Percentiles rank a stretch among this genome's conserved stretches.
Evolutionary conservation across 2,329 filamentous ascomycete genomes (phyloP).

Genomic region (Penicillium sp.): DNA sequence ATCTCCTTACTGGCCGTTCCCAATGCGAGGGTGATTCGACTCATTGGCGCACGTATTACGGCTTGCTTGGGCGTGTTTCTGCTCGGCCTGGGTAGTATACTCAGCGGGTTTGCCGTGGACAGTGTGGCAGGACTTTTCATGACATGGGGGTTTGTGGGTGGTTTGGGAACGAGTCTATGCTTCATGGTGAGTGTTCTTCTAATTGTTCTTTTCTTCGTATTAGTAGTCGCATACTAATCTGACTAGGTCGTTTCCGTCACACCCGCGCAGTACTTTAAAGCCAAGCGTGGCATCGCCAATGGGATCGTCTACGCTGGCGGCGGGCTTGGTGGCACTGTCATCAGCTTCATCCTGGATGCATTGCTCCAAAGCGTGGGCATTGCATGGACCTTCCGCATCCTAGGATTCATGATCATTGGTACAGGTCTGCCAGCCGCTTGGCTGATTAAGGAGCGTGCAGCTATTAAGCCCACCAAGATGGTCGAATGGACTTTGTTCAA

Average conservation of each 20-base stretch:
- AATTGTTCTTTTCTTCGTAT: not conserved
- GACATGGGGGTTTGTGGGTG: slow-evolving; percentile 53
- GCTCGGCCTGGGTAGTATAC: slow-evolving; percentile 55
- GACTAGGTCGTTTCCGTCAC: slow-evolving; percentile 51
- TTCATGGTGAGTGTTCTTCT: slow-evolving; percentile 42
- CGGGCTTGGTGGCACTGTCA: slow-evolving; percentile 62
- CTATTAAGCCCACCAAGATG: slow-evolving; percentile 24
- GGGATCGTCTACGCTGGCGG: slow-evolving; percentile 49
- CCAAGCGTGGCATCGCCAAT: slow-evolving; percentile 60
- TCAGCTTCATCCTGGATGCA: slow-evolving; percentile 55
- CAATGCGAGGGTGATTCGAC: slow-evolving; percentile 56
- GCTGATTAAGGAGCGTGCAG: slow-evolving; percentile 46
- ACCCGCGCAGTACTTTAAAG: slow-evolving; percentile 60
- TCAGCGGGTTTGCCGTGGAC: slow-evolving; percentile 52
- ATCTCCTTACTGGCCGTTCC: slow-evolving; percentile 58
- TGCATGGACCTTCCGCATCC: slow-evolving; percentile 41
- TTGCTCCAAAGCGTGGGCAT: slow-evolving; percentile 46
- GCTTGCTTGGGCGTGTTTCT: slow-evolving; percentile 56
- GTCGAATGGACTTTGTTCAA: slow-evolving; percentile 54
- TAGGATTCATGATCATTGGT: slow-evolving; percentile 56
- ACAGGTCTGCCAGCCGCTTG: slow-evolving; percentile 62
- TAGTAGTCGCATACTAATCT: not conserved
- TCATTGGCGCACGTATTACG: slow-evolving; percentile 54
- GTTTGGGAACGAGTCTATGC: slow-evolving; percentile 47
- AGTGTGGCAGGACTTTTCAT: slow-evolving; percentile 55